These are phyloP conservation scores for Lyophyllum semitale DNA, from an alignment of 768 basidiomycete species.

Conservation along the genomic window DNA sequence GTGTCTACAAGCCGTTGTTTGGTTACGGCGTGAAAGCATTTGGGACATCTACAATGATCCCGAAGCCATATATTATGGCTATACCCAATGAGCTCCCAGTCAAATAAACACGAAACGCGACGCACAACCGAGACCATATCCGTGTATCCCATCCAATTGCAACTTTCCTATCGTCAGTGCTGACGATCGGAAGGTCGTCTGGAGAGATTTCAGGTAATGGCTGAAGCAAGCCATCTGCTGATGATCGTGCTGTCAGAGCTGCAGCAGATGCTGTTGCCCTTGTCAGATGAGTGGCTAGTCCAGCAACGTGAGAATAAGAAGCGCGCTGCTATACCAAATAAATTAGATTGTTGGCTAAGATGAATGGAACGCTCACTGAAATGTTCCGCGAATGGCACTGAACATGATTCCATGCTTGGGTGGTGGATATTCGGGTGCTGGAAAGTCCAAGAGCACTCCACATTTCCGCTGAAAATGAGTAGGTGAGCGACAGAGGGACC, in stretches of 20 bases:
- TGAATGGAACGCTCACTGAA: background rate
- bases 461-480: background rate
- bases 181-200: conserved; percentile 54
- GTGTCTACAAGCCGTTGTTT: conserved; percentile 91
- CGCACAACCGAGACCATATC: conserved; percentile 79
- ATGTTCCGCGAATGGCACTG: background rate
- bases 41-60: conserved; percentile 88
- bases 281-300: conserved; percentile 10
- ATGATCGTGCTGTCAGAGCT: conserved; percentile 13
- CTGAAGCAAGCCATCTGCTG: conserved; percentile 15
- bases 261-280: conserved; percentile 24
- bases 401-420: background rate
- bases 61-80: conserved; percentile 92
- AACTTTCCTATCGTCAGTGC: conserved; percentile 60
- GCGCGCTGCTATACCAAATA: background rate
- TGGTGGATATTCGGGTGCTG: background rate
- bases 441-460: background rate
- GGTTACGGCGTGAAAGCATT: conserved; percentile 85
- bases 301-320: background rate
- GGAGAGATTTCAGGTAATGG: conserved; percentile 26
- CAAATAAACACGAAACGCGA: conserved; percentile 8
- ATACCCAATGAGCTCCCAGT: conserved; percentile 5
- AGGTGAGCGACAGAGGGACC: too few species aligned
- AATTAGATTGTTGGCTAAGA: background rate
- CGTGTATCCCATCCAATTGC: conserved; percentile 73